Percentiles rank a stretch among this genome's conserved stretches.
Evolutionary conservation across 192 early-diverging fungal genomes (phyloP).

Genomic region (Backusella mclennaniae): DNA sequence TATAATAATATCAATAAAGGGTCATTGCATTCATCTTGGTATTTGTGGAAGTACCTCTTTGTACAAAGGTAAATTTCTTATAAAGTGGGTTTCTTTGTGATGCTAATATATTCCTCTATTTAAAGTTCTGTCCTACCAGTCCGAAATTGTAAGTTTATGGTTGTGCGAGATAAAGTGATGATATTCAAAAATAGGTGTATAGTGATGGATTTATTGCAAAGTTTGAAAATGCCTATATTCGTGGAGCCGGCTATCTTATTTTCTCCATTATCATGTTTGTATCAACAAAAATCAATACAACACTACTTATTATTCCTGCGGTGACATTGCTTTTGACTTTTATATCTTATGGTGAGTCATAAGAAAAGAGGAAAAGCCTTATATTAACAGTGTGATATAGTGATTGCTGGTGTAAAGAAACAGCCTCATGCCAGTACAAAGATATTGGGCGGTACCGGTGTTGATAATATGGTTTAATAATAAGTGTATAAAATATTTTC

Average conservation of each 20-base stretch:
- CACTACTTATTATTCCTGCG: slow-evolving; percentile 24
- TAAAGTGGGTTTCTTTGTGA: background rate
- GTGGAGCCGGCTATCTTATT: slow-evolving; percentile 11
- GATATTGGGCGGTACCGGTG: slow-evolving; percentile 47
- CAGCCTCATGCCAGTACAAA: slow-evolving; percentile 46
- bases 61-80: slow-evolving; percentile 22
- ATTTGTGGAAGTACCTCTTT: slow-evolving; percentile 32
- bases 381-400: slow-evolving; percentile 4
- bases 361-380: background rate
- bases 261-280: slow-evolving; percentile 26
- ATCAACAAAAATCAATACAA: slow-evolving; percentile 10
- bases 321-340: slow-evolving; percentile 38
- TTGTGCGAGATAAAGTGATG: background rate
- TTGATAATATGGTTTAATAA: slow-evolving; percentile 24
- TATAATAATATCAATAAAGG: background rate
- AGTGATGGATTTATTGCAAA: slow-evolving; percentile 22
- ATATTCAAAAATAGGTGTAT: background rate
- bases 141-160: slow-evolving; percentile 27
- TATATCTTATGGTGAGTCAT: slow-evolving; percentile 38
- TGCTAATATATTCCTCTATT: background rate
- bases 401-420: slow-evolving; percentile 38
- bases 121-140: slow-evolving; percentile 29
- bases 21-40: slow-evolving; percentile 27
- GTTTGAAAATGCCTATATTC: slow-evolving; percentile 22
- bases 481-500: too few relatives aligned